Percentiles rank a stretch among this genome's conserved stretches.
These are phyloP conservation scores for Malassezia pachydermatis DNA, from an alignment of 1,284 basidiomycete genomes.

Conservation along the genomic window DNA sequence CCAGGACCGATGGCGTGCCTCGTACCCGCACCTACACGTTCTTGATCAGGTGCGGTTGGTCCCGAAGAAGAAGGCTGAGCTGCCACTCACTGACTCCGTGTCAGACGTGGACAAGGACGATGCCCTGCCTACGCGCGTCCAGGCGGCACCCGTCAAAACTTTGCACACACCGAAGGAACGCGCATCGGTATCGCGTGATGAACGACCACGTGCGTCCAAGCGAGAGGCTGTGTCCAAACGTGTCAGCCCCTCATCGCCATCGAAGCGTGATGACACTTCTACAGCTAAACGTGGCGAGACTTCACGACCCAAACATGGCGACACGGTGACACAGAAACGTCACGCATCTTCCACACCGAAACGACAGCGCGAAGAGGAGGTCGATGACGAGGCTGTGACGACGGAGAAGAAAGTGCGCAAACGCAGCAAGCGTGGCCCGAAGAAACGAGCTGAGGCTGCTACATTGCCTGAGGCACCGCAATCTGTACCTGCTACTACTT, in stretches of 20 bases:
- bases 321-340: too few relatives aligned
- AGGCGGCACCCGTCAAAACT: too few relatives aligned
- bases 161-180: too few relatives aligned
- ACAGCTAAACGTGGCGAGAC: too few relatives aligned
- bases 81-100: not conserved
- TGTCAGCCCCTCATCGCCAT: not conserved
- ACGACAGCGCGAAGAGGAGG: not conserved
- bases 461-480: not conserved
- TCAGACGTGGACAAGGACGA: not conserved
- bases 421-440: conserved; percentile 15
- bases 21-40: conserved; percentile 24
- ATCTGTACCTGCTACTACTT: not conserved
- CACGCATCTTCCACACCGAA: not conserved
- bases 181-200: too few relatives aligned
- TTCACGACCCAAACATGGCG: too few relatives aligned
- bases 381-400: not conserved
- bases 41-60: conserved; percentile 28
- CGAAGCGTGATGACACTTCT: not conserved
- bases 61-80: conserved; percentile 15
- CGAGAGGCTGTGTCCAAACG: not conserved
- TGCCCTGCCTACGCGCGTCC: too few relatives aligned
- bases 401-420: conserved; percentile 19
- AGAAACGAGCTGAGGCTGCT: not conserved
- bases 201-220: too few relatives aligned
- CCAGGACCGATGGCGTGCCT: conserved; percentile 20